Conservation (phyloP, 208 protist genomes). For the Trypanosoma theileri region DNA sequence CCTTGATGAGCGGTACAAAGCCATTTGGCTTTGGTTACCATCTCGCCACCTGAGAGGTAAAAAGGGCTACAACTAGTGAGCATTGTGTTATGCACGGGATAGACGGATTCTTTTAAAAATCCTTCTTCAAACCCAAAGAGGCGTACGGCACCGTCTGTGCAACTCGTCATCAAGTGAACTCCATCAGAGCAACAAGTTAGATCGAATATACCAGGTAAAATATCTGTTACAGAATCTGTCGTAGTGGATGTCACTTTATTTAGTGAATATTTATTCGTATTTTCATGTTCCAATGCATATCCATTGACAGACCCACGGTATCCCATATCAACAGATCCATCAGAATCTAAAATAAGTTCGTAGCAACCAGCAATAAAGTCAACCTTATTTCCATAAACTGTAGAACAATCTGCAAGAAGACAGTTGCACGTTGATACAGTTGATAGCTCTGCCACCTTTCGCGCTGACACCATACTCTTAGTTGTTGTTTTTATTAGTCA, state of each 20-base stretch:
- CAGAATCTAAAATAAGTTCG: conserved; percentile 23
- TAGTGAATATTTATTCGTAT: background rate
- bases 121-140: conserved; percentile 31
- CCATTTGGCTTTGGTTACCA: background rate
- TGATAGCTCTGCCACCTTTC: conserved; percentile 10
- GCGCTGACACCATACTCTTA: conserved; percentile 6
- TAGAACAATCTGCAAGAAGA: conserved; percentile 34
- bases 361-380: conserved; percentile 40
- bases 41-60: conserved; percentile 1
- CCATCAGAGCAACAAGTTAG: conserved; percentile 24
- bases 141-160: conserved; percentile 74
- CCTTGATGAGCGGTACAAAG: conserved; percentile 79
- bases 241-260: background rate
- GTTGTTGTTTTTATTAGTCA: background rate
- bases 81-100: conserved; percentile 61
- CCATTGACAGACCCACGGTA: conserved; percentile 22
- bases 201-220: conserved; percentile 74
- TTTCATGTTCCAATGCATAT: conserved; percentile 13
- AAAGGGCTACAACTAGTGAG: conserved; percentile 74
- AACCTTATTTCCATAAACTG: background rate
- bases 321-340: background rate
- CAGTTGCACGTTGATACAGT: conserved; percentile 72
- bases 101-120: conserved; percentile 20
- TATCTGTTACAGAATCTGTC: background rate
- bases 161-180: conserved; percentile 38